Base-by-base conservation (phyloP, 345 rosid genomes). In the Salix caprea region DNA sequence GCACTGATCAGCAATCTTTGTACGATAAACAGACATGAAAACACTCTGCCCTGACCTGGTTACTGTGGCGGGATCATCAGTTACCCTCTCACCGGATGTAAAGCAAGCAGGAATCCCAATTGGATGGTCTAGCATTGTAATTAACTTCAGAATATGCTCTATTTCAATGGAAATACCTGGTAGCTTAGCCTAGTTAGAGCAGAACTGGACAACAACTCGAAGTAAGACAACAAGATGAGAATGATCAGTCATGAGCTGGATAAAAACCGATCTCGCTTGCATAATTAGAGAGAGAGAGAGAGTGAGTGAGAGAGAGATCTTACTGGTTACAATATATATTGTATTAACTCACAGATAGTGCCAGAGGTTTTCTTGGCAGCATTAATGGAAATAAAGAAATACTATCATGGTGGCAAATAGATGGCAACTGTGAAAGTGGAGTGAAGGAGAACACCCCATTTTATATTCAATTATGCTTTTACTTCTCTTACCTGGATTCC, bases 31-130 rank as follows among this genome's bases (percentile, higher is more conserved):
- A 12, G 94, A 89, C 88, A 86, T 84, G 83, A 89, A 85, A 42
- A 86, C 91, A 70, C 91, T 87, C 86, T 91, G 91, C 1, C 94
- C 94, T 1, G 92, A 85, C 82, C 91, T 83, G 40, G 88, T 88
- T 48, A 88, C 79, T 1, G 88, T 79, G 0, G 87, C 82, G 0
- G 85, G 87, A 79, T 87, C 89, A 76, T 89, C 89, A 26, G 72
- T 68, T 42, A 42, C 77, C 86, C 83, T 87, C 79, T 85, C 91
- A 32, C 82, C 81, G 3, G 90, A 84, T 40, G 91, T 81, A 81
- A 89, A 89, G 71, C 92, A 91, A 74, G 91, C 89, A 5, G 89
- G 95, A 70, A 86, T 87, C 71, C 88, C 90, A 48, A 89, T 73
- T 30, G 77, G 80, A 23, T 77, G 74, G 67, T 87, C 95, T 65